Evolutionary conservation across 441 rosid genomes (phyloP), one percentile per base, ranked within the genome.

Genomic region (Adansonia madagascariensis): DNA sequence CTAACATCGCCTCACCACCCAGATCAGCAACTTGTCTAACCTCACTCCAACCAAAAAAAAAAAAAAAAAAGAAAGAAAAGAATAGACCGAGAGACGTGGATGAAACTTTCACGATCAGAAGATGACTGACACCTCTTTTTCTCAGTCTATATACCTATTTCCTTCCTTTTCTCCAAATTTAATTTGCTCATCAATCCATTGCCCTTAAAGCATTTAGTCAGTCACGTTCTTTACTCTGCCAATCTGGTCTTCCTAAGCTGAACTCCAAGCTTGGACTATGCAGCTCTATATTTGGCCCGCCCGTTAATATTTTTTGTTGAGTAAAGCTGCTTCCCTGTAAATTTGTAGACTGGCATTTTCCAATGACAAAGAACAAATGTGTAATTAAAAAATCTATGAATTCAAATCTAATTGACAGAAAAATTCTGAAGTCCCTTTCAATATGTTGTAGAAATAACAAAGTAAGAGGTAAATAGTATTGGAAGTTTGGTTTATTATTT

Each of bases 211-310:
- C n/a, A 1, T 24, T 35, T 22, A 24, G 12, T 80, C 78, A 84
- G n/a, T 77, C 79, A 31, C 55, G 73, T 77, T 66, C 75, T 64
- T 82, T 71, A 75, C 60, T 79, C 73, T 70, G 71, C 84, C 86
- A 83, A 53, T 75, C 81, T 2, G 86, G 57, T 83, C 86, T 85
- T 39, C 88, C 88, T 78, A 85, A 71, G 65, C 85, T 79, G 76
- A 85, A 79, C 80, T 85, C 88, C 83, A 85, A 78, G 81, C 84
- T 85, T 78, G 86, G 88, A 59, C 75, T 80, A n/a, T 50, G 69
- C 2, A 53, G 53, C 10, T 56, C 74, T 62, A 50, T 43, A 53
- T 67, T 69, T 15, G 69, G 35, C 27, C 66, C 64, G 4, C 12
- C 35, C 35, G 35, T 35, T 20, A 46, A 14, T 39, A 43, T 63